Evolutionary conservation across 306 rosid species (phyloP), one percentile per base, ranked within the genome.

Genomic region (Prosopis cineraria): DNA sequence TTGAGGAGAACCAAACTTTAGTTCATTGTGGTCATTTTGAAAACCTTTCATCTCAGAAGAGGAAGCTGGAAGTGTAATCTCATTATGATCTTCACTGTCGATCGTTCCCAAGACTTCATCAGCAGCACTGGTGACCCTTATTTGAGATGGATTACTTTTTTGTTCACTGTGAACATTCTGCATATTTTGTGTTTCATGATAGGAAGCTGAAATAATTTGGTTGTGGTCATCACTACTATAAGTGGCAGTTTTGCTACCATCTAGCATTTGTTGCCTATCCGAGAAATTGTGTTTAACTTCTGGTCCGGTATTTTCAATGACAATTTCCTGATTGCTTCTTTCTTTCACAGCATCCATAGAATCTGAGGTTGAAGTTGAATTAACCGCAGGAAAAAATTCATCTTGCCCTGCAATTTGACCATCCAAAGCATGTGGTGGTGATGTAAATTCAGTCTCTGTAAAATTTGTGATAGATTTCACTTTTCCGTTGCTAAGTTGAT

Each of bases 311-410:
- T 74, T 56, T 68, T 43, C 59, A 13, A 47, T 17, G 74, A 48
- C 40, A 13, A 6, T 65, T 80, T 63, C 80, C 50, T 55, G 80
- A 40, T 70, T 78, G 55, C 56, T 70, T 60, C 73, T 22, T 41
- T 81, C 87, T 31, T 37, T 47, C 30, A 55, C 58, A 36, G 76
- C 36, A 40, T 34, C 47, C 13, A 70, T 67, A 65, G 17, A 70
- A 64, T 65, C 40, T 52, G 88, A 60, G 47, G 70, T 81, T 73
- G 92, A 82, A 66, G 84, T 39, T 31, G 82, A 75, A 73, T 74
- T 47, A 74, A 72, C 81, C 5, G 24, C 6, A 13, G 83, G 73
- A 84, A 64, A 70, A 77, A 43, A n/a, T 77, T 75, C 88, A 82
- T 62, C 78, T 66, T 84, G 84, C 77, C 30, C 86, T 80, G 33